Conservation (phyloP, 495 filamentous ascomycete species). For the Neurospora cerealis region DNA sequence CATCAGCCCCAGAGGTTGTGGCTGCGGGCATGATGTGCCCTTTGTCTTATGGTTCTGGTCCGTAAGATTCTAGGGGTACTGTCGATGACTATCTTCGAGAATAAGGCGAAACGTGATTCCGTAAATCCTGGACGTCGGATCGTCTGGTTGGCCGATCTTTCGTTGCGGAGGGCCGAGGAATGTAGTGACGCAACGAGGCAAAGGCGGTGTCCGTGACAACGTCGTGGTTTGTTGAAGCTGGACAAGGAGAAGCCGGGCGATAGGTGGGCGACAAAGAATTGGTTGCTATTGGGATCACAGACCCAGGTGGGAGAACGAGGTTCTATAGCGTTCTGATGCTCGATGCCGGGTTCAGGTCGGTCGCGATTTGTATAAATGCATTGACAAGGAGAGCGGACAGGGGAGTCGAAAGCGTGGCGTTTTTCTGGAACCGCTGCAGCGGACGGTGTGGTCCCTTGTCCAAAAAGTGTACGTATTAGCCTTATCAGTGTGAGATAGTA, state of each 20-base stretch:
- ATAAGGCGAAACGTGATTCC: neutral
- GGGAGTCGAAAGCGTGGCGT: neutral
- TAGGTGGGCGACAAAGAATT: neutral
- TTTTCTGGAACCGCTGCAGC: neutral
- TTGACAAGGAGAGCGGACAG: neutral
- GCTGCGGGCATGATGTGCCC: conserved; percentile 58
- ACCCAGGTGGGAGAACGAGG: neutral
- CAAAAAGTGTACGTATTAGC: neutral
- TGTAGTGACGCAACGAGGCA: neutral
- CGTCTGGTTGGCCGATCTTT: neutral
- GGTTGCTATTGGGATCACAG: neutral
- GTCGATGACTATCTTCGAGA: neutral
- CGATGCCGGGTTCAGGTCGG: neutral
- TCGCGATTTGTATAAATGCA: neutral
- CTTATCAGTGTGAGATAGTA: neutral
- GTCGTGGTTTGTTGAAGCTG: neutral
- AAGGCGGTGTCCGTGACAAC: neutral
- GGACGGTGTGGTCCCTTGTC: neutral
- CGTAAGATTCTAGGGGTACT: neutral
- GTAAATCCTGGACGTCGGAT: neutral
- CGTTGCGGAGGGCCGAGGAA: neutral
- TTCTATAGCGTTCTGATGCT: neutral
- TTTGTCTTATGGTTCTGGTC: neutral
- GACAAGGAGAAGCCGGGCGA: neutral
- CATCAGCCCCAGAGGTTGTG: conserved; percentile 62